Evolutionary conservation across 441 rosid genomes (phyloP).

Genomic region (Omphalea diandra): DNA sequence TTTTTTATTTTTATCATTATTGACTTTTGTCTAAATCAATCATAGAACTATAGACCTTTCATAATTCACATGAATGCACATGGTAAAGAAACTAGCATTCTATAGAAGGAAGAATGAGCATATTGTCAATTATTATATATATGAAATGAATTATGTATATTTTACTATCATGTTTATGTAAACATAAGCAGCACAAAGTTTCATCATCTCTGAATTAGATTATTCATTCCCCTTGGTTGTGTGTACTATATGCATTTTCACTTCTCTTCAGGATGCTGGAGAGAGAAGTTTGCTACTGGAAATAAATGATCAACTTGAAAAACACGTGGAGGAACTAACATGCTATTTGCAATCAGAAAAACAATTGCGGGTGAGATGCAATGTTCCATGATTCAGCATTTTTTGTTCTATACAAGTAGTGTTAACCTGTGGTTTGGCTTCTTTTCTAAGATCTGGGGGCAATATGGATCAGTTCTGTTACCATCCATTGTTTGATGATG

Average conservation of each 20-base stretch:
- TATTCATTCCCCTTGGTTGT: not conserved
- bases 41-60: no score
- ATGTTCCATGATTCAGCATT: not conserved
- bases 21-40: no score
- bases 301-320: conserved; percentile 15
- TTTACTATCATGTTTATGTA: not conserved
- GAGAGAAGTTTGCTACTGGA: conserved; percentile 7
- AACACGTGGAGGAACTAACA: conserved; percentile 18
- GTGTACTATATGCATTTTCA: conserved; percentile 18
- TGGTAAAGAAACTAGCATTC: no score
- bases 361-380: conserved; percentile 26
- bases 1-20: no score
- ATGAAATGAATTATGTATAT: not conserved
- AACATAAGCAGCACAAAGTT: no score
- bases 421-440: not conserved
- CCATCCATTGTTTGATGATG: conserved; percentile 10
- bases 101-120: not conserved
- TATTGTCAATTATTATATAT: not conserved
- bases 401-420: conserved; percentile 6
- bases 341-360: conserved; percentile 21
- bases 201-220: not conserved
- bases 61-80: no score
- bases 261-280: conserved; percentile 26
- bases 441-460: not conserved
- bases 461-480: not conserved